Conservation (phyloP, 2,329 filamentous ascomycete genomes). For the Xylaria sp. region DNA sequence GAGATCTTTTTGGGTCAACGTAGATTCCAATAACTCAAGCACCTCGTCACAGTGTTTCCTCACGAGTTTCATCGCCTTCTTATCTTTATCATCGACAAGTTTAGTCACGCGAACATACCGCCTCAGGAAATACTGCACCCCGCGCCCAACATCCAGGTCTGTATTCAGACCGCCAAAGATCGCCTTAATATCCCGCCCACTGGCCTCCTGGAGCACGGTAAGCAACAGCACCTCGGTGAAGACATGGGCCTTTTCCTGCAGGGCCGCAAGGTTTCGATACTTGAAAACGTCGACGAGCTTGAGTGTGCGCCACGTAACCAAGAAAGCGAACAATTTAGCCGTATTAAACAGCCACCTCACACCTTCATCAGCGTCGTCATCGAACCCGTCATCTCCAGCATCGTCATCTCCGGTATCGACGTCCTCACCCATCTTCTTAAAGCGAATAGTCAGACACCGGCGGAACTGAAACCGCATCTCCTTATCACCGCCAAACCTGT, state of each 20-base stretch:
- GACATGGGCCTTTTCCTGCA: slow-evolving; percentile 78
- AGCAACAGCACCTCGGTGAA: slow-evolving; percentile 87
- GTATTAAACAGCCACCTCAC: slow-evolving; percentile 63
- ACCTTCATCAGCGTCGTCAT: slow-evolving; percentile 65
- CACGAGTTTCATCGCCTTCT: slow-evolving; percentile 60
- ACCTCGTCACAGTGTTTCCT: slow-evolving; percentile 60
- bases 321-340: slow-evolving; percentile 64
- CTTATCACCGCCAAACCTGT: slow-evolving; percentile 78
- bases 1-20: slow-evolving; percentile 39
- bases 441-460: slow-evolving; percentile 86
- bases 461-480: slow-evolving; percentile 86
- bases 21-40: slow-evolving; percentile 51
- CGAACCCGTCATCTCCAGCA: slow-evolving; percentile 68
- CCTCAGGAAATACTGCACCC: slow-evolving; percentile 82
- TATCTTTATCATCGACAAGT: slow-evolving; percentile 56
- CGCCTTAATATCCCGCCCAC: slow-evolving; percentile 66
- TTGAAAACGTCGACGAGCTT: slow-evolving; percentile 64
- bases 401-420: slow-evolving; percentile 64
- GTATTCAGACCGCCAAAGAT: slow-evolving; percentile 74
- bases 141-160: slow-evolving; percentile 76
- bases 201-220: slow-evolving; percentile 75
- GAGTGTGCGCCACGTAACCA: slow-evolving; percentile 60
- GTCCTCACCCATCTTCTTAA: slow-evolving; percentile 85
- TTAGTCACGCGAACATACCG: slow-evolving; percentile 77
- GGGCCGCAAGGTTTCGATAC: slow-evolving; percentile 80